Conservation (phyloP, 2,329 filamentous ascomycete genomes). For the Alternaria solani region DNA sequence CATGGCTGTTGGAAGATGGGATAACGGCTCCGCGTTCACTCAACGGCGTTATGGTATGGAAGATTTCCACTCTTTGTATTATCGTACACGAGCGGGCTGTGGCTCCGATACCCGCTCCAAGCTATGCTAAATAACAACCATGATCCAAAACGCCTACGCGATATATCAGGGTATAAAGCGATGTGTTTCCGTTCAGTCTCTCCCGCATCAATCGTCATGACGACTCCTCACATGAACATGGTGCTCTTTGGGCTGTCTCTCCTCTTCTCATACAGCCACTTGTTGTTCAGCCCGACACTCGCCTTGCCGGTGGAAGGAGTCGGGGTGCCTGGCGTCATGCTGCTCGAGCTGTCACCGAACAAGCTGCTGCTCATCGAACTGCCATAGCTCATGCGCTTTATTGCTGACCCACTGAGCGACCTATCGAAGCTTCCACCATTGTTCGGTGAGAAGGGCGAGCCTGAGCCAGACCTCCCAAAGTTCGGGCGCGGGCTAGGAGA, state of each 20-base stretch:
- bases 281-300: slow-evolving; percentile 83
- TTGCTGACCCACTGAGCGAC: slow-evolving; percentile 61
- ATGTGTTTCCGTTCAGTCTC: slow-evolving; percentile 18
- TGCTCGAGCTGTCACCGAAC: slow-evolving; percentile 52
- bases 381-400: slow-evolving; percentile 69
- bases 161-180: slow-evolving; percentile 47
- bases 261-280: slow-evolving; percentile 92
- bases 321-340: slow-evolving; percentile 66
- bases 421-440: slow-evolving; percentile 69
- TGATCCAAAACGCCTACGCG: slow-evolving; percentile 32
- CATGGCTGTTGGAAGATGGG: background rate
- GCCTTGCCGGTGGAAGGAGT: slow-evolving; percentile 69
- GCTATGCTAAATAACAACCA: slow-evolving; percentile 8
- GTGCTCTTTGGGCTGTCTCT: slow-evolving; percentile 58
- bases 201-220: background rate
- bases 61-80: slow-evolving; percentile 19
- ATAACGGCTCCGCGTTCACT: background rate
- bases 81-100: slow-evolving; percentile 4
- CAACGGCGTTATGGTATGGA: slow-evolving; percentile 1
- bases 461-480: slow-evolving; percentile 36
- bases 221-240: slow-evolving; percentile 33
- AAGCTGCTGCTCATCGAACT: slow-evolving; percentile 55
- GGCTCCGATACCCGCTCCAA: background rate
- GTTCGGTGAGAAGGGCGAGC: slow-evolving; percentile 60
- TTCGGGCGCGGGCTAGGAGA: slow-evolving; percentile 63